Conservation (phyloP, 495 filamentous ascomycete species). For the Lasiosphaeria ovina region DNA sequence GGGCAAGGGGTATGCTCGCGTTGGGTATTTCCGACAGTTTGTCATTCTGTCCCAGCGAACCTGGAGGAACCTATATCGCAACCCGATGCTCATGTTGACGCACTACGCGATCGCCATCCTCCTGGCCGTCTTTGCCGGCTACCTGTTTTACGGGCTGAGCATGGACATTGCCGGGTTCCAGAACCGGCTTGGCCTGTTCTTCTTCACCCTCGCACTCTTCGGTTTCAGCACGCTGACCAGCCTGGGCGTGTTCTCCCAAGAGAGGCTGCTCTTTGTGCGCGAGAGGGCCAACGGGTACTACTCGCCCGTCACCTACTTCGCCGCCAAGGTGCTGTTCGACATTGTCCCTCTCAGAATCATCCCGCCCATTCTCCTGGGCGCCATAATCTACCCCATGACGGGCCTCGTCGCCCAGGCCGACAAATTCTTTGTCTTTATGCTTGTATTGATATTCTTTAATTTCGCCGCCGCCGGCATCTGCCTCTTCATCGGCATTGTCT, state of each 20-base stretch:
- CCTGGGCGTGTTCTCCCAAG: conserved; percentile 89
- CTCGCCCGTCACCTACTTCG: conserved; percentile 93
- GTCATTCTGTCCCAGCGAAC: conserved; percentile 84
- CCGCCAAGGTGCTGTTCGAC: conserved; percentile 91
- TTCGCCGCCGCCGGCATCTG: conserved; percentile 89
- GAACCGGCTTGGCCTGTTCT: conserved; percentile 96
- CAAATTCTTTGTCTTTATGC: conserved; percentile 86
- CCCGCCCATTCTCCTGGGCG: conserved; percentile 93
- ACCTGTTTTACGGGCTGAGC: conserved; percentile 92
- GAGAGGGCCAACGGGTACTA: conserved; percentile 98
- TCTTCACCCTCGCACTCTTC: conserved; percentile 94
- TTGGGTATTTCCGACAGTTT: conserved; percentile 79
- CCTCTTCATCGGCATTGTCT: conserved; percentile 93
- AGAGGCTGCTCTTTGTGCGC: conserved; percentile 87
- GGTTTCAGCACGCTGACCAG: conserved; percentile 95
- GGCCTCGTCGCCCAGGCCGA: conserved; percentile 81
- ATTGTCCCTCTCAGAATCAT: conserved; percentile 91
- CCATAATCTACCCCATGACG: conserved; percentile 96
- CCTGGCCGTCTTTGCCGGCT: conserved; percentile 89
- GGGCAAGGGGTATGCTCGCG: conserved; percentile 74
- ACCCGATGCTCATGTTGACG: conserved; percentile 97
- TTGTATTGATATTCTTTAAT: conserved; percentile 94
- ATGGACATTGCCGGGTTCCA: conserved; percentile 97
- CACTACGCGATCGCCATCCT: conserved; percentile 99
- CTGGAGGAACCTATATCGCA: conserved; percentile 96